phyloP scores from a whole-genome alignment of 2,329 filamentous ascomycete genomes.

The Penicillium paneum region DNA sequence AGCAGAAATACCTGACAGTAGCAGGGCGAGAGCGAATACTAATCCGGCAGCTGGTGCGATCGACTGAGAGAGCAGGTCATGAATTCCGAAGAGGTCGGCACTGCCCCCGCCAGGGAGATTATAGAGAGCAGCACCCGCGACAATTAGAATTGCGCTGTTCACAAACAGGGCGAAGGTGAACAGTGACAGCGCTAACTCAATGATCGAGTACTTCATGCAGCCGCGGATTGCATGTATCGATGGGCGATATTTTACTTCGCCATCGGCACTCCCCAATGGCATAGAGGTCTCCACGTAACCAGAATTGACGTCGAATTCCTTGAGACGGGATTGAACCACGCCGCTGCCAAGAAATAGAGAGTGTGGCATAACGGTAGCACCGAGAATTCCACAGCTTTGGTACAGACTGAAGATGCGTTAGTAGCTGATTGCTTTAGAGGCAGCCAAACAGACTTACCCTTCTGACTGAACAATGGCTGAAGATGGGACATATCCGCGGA shows the following conservation, averaged over 20 bases:
- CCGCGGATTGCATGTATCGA: conserved; percentile 69
- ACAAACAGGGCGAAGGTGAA: conserved; percentile 83
- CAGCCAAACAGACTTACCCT: conserved; percentile 38
- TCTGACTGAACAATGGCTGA: conserved; percentile 51
- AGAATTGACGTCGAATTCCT: conserved; percentile 46
- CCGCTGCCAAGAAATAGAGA: conserved; percentile 57
- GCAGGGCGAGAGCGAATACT: conserved; percentile 76
- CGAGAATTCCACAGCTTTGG: conserved; percentile 53
- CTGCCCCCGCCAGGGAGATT: conserved; percentile 57
- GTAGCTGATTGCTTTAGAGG: background rate
- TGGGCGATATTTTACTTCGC: conserved; percentile 64
- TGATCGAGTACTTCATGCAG: conserved; percentile 70
- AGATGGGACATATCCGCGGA: conserved; percentile 55
- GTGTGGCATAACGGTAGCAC: conserved; percentile 59
- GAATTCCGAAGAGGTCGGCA: conserved; percentile 80
- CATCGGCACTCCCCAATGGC: conserved; percentile 35
- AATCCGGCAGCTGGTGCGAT: conserved; percentile 74
- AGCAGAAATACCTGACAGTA: conserved; percentile 75
- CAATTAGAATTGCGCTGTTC: conserved; percentile 77
- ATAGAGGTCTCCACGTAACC: conserved; percentile 35
- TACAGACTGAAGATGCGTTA: conserved; percentile 43
- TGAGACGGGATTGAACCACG: conserved; percentile 54
- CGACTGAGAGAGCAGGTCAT: conserved; percentile 64
- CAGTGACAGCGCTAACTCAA: conserved; percentile 67
- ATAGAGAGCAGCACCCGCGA: conserved; percentile 74